A percentile compares a stretch with the other conserved stretches of the same genome.
Evolutionary conservation across 2,329 filamentous ascomycete species (phyloP).

Genomic region (Stagonosporopsis vannaccii): DNA sequence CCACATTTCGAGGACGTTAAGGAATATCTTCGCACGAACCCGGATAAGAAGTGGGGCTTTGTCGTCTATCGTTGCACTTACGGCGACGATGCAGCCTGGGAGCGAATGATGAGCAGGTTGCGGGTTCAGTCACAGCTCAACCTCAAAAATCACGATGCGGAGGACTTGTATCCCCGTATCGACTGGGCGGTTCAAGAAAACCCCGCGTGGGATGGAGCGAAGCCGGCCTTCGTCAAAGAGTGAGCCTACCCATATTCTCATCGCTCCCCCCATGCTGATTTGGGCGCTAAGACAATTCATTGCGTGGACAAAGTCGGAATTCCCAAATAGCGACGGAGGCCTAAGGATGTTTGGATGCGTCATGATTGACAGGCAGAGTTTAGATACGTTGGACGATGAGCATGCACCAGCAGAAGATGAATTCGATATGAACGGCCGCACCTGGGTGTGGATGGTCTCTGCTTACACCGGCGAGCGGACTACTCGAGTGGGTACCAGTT

Average conservation of each 20-base stretch:
- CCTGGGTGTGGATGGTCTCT: conserved; percentile 1
- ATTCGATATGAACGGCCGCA: neutral
- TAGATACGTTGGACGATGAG: neutral
- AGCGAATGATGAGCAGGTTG: conserved; percentile 11
- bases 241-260: neutral
- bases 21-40: neutral
- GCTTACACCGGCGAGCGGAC: neutral
- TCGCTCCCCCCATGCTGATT: neutral
- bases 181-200: conserved; percentile 20
- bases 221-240: neutral
- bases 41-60: conserved; percentile 14
- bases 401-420: neutral
- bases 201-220: neutral
- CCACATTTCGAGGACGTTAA: neutral
- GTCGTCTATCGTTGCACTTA: conserved; percentile 22
- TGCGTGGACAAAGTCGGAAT: neutral
- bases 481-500: neutral
- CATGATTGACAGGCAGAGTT: neutral
- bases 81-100: conserved; percentile 11
- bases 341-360: neutral
- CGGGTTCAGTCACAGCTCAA: neutral
- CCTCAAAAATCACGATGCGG: neutral
- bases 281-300: neutral
- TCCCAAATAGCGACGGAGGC: neutral
- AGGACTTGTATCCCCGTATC: conserved; percentile 13